Percentiles rank a stretch among this genome's conserved stretches.
Evolutionary conservation across 176 grass and related monocot species (phyloP).

Genomic region (bread wheat (Triticum aestivum)): IWGSC_CS_RefSeq_v2.1 NC_057802.1:129555382-129555881

Average conservation of each 20-base stretch:
- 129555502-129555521: not conserved
- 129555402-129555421: conserved; percentile 30
- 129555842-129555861: not conserved
- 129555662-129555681: not conserved
- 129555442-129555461: conserved; percentile 4
- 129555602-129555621: not conserved
- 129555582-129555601: not conserved
- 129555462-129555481: conserved; percentile 17
- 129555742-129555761: not conserved
- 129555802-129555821: not conserved
- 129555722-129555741: not conserved
- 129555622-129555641: not conserved
- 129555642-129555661: too few species aligned
- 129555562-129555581: conserved; percentile 20
- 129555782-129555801: conserved; percentile 18
- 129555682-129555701: not conserved
- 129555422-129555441: conserved; percentile 21
- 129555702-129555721: not conserved
- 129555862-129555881: not conserved
- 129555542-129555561: conserved; percentile 6
- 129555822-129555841: not conserved
- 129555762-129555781: not conserved
- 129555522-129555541: conserved; percentile 6
- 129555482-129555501: not conserved
- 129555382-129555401: conserved; percentile 23